phyloP scores from a whole-genome alignment of 2,329 filamentous ascomycete genomes.

The Cladosporium sp. region DNA sequence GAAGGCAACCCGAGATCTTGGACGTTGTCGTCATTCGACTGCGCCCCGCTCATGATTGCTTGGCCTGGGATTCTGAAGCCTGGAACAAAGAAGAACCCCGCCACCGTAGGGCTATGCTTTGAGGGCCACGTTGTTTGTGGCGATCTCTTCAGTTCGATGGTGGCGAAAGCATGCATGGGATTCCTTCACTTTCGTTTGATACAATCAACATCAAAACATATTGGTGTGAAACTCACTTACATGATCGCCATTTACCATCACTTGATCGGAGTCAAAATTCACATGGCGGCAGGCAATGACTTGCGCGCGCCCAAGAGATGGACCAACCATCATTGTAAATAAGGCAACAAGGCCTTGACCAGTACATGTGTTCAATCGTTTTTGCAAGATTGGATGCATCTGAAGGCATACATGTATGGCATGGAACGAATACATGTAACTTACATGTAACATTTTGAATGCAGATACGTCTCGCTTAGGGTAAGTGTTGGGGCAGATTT shows the following conservation, averaged over 20 bases:
- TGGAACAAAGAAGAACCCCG: conserved; percentile 6
- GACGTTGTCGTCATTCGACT: conserved; percentile 1
- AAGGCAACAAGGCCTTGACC: too few species aligned
- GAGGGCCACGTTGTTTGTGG: conserved; percentile 1
- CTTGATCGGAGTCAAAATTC: neutral
- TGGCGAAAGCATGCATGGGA: neutral
- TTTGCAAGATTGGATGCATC: too few species aligned
- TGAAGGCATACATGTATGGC: too few species aligned
- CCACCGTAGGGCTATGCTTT: neutral
- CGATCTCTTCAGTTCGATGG: neutral
- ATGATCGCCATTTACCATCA: neutral
- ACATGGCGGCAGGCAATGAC: neutral
- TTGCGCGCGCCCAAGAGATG: neutral
- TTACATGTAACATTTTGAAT: too few species aligned
- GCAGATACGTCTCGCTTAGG: too few species aligned
- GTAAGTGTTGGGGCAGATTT: neutral
- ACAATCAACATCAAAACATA: neutral
- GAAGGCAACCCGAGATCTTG: neutral
- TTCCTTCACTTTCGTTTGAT: neutral
- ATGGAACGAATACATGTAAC: too few species aligned
- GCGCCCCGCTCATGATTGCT: neutral
- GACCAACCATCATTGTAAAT: neutral
- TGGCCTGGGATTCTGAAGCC: neutral
- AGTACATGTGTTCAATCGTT: too few species aligned
- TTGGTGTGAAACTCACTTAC: neutral